Evolutionary conservation across 768 basidiomycete species (phyloP).

Genomic region (Saitozyma podzolica): DNA sequence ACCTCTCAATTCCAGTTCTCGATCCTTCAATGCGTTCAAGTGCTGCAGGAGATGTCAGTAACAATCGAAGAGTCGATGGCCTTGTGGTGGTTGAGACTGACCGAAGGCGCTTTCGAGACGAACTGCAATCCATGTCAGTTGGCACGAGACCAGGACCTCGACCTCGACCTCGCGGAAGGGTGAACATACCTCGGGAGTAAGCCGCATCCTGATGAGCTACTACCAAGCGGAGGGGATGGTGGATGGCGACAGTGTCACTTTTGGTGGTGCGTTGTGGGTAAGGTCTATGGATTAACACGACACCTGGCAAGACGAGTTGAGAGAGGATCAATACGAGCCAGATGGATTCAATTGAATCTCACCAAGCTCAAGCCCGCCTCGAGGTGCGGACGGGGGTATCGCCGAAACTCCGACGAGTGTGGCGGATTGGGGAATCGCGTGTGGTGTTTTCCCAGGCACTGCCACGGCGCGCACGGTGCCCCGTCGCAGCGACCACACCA

Average conservation of each 20-base stretch:
- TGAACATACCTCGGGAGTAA: slow-evolving; percentile 48
- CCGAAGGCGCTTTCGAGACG: slow-evolving; percentile 43
- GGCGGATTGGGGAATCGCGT: too few species aligned
- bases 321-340: neutral
- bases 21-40: slow-evolving; percentile 51
- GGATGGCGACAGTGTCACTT: neutral
- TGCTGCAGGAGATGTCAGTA: slow-evolving; percentile 39
- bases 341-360: too few species aligned
- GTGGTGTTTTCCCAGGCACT: too few species aligned
- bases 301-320: neutral
- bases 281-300: neutral
- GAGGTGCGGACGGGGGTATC: too few species aligned
- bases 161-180: neutral
- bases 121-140: slow-evolving; percentile 20
- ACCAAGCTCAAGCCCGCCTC: too few species aligned
- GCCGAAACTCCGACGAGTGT: too few species aligned
- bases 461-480: too few species aligned
- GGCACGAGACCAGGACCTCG: slow-evolving; percentile 12
- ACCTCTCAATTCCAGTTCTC: slow-evolving; percentile 53
- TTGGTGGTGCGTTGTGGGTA: neutral
- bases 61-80: neutral
- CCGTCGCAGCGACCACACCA: too few species aligned
- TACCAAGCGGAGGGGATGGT: neutral
- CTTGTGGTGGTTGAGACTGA: slow-evolving; percentile 16
- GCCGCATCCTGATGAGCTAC: slow-evolving; percentile 35